These are phyloP conservation scores for Lentinula sp. DNA, from an alignment of 768 basidiomycete species.

Conservation along the genomic window DNA sequence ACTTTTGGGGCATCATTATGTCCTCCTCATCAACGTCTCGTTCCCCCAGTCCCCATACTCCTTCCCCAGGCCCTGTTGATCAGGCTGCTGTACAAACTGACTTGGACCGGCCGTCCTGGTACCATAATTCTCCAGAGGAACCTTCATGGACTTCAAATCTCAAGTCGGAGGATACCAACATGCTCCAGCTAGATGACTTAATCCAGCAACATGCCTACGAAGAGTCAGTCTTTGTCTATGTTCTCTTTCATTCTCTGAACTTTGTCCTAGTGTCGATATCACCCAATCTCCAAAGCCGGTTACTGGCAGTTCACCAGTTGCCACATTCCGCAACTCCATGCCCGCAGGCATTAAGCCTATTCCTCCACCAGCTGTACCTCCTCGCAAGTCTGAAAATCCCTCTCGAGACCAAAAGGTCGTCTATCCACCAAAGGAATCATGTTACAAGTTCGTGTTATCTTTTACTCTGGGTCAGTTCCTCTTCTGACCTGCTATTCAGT, in stretches of 20 bases:
- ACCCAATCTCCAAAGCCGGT: slow-evolving; percentile 23
- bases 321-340: slow-evolving; percentile 12
- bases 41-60: slow-evolving; percentile 67
- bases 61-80: slow-evolving; percentile 53
- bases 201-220: slow-evolving; percentile 72
- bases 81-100: slow-evolving; percentile 44
- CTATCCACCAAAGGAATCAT: slow-evolving; percentile 66
- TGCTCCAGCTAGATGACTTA: slow-evolving; percentile 67
- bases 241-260: slow-evolving; percentile 21
- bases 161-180: slow-evolving; percentile 18
- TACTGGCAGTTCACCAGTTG: slow-evolving; percentile 14
- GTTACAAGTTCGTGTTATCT: slow-evolving; percentile 55
- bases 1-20: slow-evolving; percentile 26
- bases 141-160: neutral
- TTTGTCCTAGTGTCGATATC: slow-evolving; percentile 20
- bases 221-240: slow-evolving; percentile 44
- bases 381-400: slow-evolving; percentile 44
- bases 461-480: slow-evolving; percentile 2
- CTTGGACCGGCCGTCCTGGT: slow-evolving; percentile 29
- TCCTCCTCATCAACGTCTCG: slow-evolving; percentile 63
- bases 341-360: slow-evolving; percentile 42
- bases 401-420: slow-evolving; percentile 54
- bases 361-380: slow-evolving; percentile 54
- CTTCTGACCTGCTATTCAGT: slow-evolving; percentile 30
- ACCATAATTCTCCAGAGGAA: slow-evolving; percentile 5